Evolutionary conservation across 2,329 filamentous ascomycete genomes (phyloP), one percentile per base, ranked within the genome.

Genomic region (Pestalotiopsis sp.): DNA sequence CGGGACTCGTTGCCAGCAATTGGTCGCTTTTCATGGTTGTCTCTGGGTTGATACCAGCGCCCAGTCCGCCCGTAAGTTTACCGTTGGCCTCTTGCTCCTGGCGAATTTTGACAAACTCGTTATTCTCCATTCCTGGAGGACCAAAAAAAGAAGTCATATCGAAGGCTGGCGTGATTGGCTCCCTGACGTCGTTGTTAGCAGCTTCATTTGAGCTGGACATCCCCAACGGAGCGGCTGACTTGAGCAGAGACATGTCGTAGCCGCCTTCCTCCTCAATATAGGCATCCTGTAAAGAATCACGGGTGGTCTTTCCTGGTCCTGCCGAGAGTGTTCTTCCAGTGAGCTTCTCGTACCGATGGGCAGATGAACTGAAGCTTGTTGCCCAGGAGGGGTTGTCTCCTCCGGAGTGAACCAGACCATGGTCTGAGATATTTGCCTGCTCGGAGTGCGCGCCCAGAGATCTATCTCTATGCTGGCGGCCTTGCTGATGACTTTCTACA

Each of bases 21-120:
- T 88, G 84, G 0, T 82, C 81, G 72, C 85, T 83, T 25, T 78
- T 84, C 20, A 91, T 78, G 2, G 76, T 84, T 3, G 81, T 77
- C 31, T 84, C 81, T 0, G 87, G 81, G 31, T 76, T 81, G 70
- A 87, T 85, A 2, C 88, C 89, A 41, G 80, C 78, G 1, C 89
- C 88, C 12, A 91, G 73, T 0, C 88, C 89, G n/a, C 87, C 86
- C 0, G 87, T 90, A 31, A 91, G 77, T 45, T 79, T 82, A 2
- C 88, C 88, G 7, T 78, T 82, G 2, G 87, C 84, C 73, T 90
- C 88, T 70, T 87, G 83, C 55, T 82, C 79, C 72, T 87, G 85
- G 14, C 87, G 72, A 2, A 78, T 79, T 69, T 76, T 81, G 55
- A 85, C 70, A 64, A 87, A 87, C 4, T 76, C 81, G 6, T 81